Conservation (phyloP, 2,329 filamentous ascomycete genomes). For the Aspergillus uvarum region DNA sequence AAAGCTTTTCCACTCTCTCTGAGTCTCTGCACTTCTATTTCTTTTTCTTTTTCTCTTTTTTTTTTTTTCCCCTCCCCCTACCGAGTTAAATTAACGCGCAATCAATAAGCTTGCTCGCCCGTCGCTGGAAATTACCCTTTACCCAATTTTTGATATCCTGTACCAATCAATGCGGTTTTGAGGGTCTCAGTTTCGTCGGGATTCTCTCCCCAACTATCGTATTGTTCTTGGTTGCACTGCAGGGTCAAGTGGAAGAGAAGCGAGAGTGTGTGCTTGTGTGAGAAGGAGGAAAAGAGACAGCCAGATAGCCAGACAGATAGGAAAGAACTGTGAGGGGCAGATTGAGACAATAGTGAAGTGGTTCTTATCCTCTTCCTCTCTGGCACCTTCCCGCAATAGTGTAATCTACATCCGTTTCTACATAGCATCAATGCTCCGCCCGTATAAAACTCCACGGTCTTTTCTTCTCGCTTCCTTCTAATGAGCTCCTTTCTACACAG, state of each 20-base stretch:
- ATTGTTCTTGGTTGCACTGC: not conserved
- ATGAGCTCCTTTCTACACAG: not conserved
- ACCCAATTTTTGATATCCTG: not conserved
- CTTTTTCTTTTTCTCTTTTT: not conserved
- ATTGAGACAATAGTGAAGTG: not conserved
- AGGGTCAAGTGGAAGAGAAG: not conserved
- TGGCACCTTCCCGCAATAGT: not conserved
- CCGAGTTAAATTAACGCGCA: not conserved
- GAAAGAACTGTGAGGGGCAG: not conserved
- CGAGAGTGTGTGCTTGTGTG: too few species aligned
- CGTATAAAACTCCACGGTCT: not conserved
- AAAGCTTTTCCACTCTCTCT: constrained; percentile 14
- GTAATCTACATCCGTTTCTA: not conserved
- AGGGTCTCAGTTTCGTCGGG: not conserved
- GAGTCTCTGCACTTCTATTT: constrained; percentile 1
- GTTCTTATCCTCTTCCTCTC: not conserved
- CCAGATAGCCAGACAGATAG: not conserved
- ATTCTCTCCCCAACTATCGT: not conserved
- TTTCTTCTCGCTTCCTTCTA: not conserved
- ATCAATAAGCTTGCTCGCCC: not conserved
- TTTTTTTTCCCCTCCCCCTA: not conserved
- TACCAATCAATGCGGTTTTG: not conserved
- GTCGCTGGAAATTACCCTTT: not conserved
- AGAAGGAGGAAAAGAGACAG: not conserved
- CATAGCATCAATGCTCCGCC: not conserved